Evolutionary conservation across 23 red algal species (phyloP).

Genomic region (Cyanidioschyzon merolae): DNA sequence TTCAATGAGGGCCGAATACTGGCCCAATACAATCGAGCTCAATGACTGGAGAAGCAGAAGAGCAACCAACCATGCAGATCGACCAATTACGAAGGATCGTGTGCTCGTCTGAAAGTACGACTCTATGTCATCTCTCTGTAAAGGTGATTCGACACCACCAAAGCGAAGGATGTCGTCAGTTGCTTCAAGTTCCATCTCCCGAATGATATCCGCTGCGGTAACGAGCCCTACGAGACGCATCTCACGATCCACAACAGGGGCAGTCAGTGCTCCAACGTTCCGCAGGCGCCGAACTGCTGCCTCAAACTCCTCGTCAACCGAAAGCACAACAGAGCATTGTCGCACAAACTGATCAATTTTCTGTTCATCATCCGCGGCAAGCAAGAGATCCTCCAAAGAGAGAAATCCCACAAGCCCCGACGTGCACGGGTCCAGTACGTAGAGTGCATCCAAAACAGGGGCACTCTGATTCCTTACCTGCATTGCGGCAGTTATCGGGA

Average conservation of each 20-base stretch:
- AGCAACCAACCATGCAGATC: slow-evolving; percentile 25
- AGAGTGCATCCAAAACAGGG: neutral
- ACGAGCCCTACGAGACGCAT: slow-evolving; percentile 19
- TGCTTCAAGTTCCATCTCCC: slow-evolving; percentile 43
- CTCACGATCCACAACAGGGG: slow-evolving; percentile 35
- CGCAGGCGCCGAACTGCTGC: slow-evolving; percentile 1
- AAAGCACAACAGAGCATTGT: neutral
- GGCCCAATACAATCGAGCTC: slow-evolving; percentile 23
- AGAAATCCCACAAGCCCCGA: slow-evolving; percentile 10
- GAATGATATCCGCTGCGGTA: slow-evolving; percentile 34
- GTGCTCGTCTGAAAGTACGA: slow-evolving; percentile 27
- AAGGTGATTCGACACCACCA: slow-evolving; percentile 23
- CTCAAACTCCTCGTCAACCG: slow-evolving; percentile 9
- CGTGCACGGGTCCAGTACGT: slow-evolving; percentile 1
- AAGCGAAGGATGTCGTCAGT: slow-evolving; percentile 31
- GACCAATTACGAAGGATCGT: neutral
- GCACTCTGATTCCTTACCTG: neutral
- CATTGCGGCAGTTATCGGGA: neutral
- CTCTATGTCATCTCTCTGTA: slow-evolving; percentile 13
- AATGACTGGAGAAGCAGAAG: slow-evolving; percentile 41
- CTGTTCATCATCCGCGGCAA: neutral
- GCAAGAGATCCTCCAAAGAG: slow-evolving; percentile 1
- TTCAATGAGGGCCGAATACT: slow-evolving; percentile 31
- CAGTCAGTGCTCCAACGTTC: slow-evolving; percentile 7
- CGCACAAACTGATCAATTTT: slow-evolving; percentile 5